Evolutionary conservation across 2,329 filamentous ascomycete species (phyloP), one percentile per base, ranked within the genome.

Genomic region (Diaporthe humulicola): DNA sequence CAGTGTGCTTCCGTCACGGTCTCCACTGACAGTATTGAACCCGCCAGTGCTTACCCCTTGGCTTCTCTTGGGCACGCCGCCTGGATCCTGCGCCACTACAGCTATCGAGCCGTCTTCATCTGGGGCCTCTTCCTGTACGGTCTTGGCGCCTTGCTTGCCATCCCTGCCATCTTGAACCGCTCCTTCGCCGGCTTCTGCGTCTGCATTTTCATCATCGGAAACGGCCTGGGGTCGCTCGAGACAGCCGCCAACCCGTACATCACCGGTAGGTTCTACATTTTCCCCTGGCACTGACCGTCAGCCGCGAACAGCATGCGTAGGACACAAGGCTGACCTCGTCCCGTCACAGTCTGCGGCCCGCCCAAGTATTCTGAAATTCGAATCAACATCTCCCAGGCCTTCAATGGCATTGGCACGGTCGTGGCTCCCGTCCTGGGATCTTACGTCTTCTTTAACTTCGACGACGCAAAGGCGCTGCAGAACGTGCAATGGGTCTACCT

Each of bases 401-500:
- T 95, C 84, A 94, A 95, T 80, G 94, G 92, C 71, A 90, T 95
- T 64, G 93, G 93, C 48, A 93, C 92, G 12, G 91, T 95, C 64
- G 86, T 95, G 52, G 93, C 93, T 0, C 93, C 94, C 2, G 90
- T 95, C 0, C 86, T 95, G 12, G 94, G 92, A 57, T 93, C 92
- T 2, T 92, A 92, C 75, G 92, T 93, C 73, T 93, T 95, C 84
- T 95, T 95, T 85, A 89, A 88, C 73, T 89, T 90, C 64, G 86
- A 88, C 73, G 88, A 90, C 71, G 85, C 89, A 14, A 82, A 84
- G 4, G 90, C 90, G 0, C 86, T 95, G 3, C 87, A 87, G 77
- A 91, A 92, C 73, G 93, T 95, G 2, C 93, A 95, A 82, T 95
- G 92, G 90, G 92, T 94, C 0, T 95, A 95, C 78, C 88, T 94